Evolutionary conservation across 768 basidiomycete genomes (phyloP).

Genomic region (Calocybe cyanea): DNA sequence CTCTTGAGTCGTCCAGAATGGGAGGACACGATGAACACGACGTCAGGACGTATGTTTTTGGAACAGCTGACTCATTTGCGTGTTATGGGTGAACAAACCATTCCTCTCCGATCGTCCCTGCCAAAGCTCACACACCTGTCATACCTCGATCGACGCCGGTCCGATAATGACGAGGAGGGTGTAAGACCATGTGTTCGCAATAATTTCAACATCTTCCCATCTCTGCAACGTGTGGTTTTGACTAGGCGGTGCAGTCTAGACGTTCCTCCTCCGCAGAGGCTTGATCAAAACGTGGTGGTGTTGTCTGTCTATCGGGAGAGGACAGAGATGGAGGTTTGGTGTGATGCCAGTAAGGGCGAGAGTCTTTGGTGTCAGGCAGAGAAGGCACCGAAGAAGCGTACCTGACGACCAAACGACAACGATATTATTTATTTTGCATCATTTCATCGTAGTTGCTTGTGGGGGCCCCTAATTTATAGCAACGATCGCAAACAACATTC

Average conservation of each 20-base stretch:
- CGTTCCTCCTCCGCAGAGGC: constrained; percentile 19
- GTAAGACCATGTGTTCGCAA: constrained; percentile 18
- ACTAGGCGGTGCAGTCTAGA: constrained; percentile 22
- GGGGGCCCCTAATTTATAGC: no score
- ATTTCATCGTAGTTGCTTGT: no score
- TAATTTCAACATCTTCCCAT: constrained; percentile 21
- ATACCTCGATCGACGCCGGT: constrained; percentile 16
- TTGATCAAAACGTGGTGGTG: constrained; percentile 21
- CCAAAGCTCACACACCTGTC: constrained; percentile 28
- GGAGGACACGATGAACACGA: constrained; percentile 20
- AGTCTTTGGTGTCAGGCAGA: constrained; percentile 29
- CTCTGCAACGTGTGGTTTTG: constrained; percentile 27
- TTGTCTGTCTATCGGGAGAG: constrained; percentile 23
- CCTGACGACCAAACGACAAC: no score
- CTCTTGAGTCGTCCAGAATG: constrained; percentile 22
- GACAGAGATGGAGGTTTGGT: constrained; percentile 35
- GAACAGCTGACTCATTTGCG: constrained; percentile 30
- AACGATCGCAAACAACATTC: no score
- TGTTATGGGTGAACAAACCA: constrained; percentile 24
- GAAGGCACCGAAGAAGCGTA: no score
- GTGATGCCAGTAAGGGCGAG: constrained; percentile 24
- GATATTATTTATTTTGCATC: no score
- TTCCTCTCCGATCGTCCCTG: constrained; percentile 20
- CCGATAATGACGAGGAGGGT: constrained; percentile 13
- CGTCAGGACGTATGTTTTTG: constrained; percentile 25